Base-by-base conservation (phyloP, 106 monocot species). In the Xerophyta viscosa region DNA sequence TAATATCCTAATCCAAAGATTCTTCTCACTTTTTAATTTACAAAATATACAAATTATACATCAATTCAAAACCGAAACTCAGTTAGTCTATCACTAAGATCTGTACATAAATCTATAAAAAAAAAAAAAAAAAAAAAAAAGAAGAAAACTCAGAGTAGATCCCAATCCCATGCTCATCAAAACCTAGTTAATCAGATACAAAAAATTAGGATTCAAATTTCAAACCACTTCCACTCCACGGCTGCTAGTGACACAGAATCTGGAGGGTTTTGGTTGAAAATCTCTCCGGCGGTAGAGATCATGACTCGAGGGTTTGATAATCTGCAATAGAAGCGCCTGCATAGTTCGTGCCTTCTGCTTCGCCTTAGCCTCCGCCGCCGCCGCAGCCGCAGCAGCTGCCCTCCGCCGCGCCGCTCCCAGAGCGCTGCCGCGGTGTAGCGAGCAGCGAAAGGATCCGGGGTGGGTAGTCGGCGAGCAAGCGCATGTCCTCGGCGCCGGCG, bases 241-340 rank as follows among this genome's bases (percentile, higher is more conserved):
- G 23, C 26, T 41, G 26, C 17, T 31, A 14, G 55, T 59, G 19
- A 58, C 6, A 29, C 54, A 46, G 26, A 80, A 80, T 60, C 74
- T 80, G 1, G 79, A 60, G 18, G 74, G 64, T 48, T 29, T 70
- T 1, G 74, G 64, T 52, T 61, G 65, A 48, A 80, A 80, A 13
- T 74, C 44, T 45, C 39, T 51, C 57, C 53, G 54, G 27, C 60
- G 25, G 27, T 37, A 29, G 13, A 33, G 43, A 24, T 69, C 45
- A 4, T 24, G 33, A 25, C 50, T 74, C 18, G 69, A 65, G 0
- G 74, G 69, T 1, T 54, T 42, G 20, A 74, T 66, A 17, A 70
- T 60, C 36, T 74, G 54, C 54, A 73, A 49, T 37, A 80, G 52
- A 2, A 80, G 20, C 6, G 24, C 56, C 31, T 55, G 64, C 56